phyloP scores from a whole-genome alignment of 2,329 filamentous ascomycete genomes.

The Hypoxylon sp. region DNA sequence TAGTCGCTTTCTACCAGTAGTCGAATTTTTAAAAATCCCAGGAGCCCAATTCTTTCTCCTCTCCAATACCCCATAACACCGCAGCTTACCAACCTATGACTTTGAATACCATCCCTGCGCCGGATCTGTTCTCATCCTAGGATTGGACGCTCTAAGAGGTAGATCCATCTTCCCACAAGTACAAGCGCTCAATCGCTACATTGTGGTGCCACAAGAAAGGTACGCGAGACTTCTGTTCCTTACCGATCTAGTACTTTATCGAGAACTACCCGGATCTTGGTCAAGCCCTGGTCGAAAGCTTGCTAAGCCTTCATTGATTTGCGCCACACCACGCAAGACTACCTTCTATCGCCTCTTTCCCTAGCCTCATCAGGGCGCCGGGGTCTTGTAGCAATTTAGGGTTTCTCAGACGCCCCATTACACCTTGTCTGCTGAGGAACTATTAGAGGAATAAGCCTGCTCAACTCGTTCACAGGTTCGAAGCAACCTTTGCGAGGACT shows the following conservation, averaged over 20 bases:
- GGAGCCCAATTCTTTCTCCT: slow-evolving; percentile 31
- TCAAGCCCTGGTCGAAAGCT: slow-evolving; percentile 39
- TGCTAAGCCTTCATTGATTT: slow-evolving; percentile 43
- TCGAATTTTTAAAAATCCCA: slow-evolving; percentile 33
- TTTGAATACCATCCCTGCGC: slow-evolving; percentile 42
- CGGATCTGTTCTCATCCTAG: slow-evolving; percentile 40
- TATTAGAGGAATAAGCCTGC: slow-evolving; percentile 41
- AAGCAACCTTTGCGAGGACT: slow-evolving; percentile 31
- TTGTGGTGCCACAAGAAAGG: slow-evolving; percentile 44
- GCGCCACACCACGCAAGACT: slow-evolving; percentile 46
- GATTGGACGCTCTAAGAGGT: slow-evolving; percentile 42
- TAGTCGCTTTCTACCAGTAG: slow-evolving; percentile 42
- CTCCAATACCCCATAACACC: slow-evolving; percentile 37
- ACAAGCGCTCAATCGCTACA: slow-evolving; percentile 35
- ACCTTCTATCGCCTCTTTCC: slow-evolving; percentile 33
- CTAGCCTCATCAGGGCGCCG: slow-evolving; percentile 36
- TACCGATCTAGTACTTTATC: slow-evolving; percentile 42
- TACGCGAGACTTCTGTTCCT: slow-evolving; percentile 41
- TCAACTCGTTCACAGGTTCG: slow-evolving; percentile 34
- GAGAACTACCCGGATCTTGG: slow-evolving; percentile 40
- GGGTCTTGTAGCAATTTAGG: slow-evolving; percentile 37
- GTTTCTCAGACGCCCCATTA: slow-evolving; percentile 35
- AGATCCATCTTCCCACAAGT: slow-evolving; percentile 42
- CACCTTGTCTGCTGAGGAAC: slow-evolving; percentile 39
- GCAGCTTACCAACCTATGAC: slow-evolving; percentile 42